Base-by-base conservation (phyloP, 73 alveolate species). In the Diophrys sp. region DNA sequence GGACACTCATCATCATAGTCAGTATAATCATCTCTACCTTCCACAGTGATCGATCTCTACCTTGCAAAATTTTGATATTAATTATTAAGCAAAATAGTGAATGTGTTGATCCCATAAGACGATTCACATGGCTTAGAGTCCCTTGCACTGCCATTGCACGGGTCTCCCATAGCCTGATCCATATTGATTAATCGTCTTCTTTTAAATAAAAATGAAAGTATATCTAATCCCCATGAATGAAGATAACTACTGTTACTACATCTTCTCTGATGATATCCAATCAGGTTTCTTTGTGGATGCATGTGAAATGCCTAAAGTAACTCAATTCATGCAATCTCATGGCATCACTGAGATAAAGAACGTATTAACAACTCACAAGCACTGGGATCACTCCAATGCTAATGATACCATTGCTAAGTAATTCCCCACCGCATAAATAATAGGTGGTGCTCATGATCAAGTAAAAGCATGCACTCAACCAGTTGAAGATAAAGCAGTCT, bases 361-460 rank as follows among this genome's bases (percentile, higher is more conserved):
- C 56, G 33, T 80, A 1, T 54, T 88, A 31, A 88, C 91, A 26
- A 88, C 95, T 8, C 95, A 88, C 44, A 88, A 88, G 80, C 95
- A 88, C 54, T 67, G 81, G 82, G 95, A 88, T 71, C 95, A 88
- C 80, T 33, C 91, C 31, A 82, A 78, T 1, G 95, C 89, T 1
- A 88, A 88, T 76, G 53, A 27, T 29, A 80, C 11, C 18, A 23
- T 88, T 72, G 72, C 30, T 29, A 67, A 44, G 53, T 29, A 5
- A 14, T 73, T 54, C 54, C 89, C 86, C 25, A 72, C 25, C 54
- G 0, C 76, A 0, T 62, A 71, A 34, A 67, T 88, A 0, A 30
- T 83, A 1, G 95, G 95, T 0, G 91, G 95, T 5, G 75, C 82
- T 31, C 30, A 32, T 30, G 95, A 88, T 67, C 11, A 73, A 57